Evolutionary conservation across 1,284 basidiomycete species (phyloP).

Genomic region (Ustilago shanxiensis): DNA sequence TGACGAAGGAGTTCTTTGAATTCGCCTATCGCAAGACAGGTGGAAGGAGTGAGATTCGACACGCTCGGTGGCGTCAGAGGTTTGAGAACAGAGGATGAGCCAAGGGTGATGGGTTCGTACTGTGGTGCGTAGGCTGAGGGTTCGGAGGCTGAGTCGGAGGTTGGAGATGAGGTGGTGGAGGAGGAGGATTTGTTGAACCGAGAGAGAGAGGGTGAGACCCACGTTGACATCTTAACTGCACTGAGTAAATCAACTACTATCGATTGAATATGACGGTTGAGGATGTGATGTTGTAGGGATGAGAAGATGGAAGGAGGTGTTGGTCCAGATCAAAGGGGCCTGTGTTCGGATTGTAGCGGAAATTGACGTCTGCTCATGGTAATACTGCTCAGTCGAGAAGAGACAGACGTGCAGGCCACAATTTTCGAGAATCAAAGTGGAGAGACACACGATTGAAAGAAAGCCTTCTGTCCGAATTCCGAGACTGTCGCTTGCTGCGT

Average conservation of each 20-base stretch:
- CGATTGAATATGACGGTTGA: background rate
- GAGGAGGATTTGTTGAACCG: slow-evolving; percentile 24
- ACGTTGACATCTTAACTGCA: slow-evolving; percentile 33
- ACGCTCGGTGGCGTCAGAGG: slow-evolving; percentile 45
- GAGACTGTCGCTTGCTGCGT: background rate
- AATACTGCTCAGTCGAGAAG: slow-evolving; percentile 33
- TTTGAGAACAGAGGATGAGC: slow-evolving; percentile 36
- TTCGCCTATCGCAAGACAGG: slow-evolving; percentile 56
- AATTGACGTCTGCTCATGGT: slow-evolving; percentile 5
- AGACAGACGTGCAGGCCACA: background rate
- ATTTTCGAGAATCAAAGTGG: slow-evolving; percentile 1
- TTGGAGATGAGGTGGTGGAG: slow-evolving; percentile 3
- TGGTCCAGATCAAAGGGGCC: background rate
- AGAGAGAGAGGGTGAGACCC: slow-evolving; percentile 42
- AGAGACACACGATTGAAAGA: background rate
- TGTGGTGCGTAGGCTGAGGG: slow-evolving; percentile 14
- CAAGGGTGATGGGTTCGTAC: slow-evolving; percentile 41
- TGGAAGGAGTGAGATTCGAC: slow-evolving; percentile 46
- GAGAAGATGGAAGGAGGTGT: background rate
- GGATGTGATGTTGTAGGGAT: background rate
- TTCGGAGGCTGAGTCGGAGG: background rate
- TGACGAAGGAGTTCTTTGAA: slow-evolving; percentile 64
- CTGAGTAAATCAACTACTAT: background rate
- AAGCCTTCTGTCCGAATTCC: slow-evolving; percentile 15
- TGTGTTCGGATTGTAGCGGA: background rate